Conservation (phyloP, 2,329 filamentous ascomycete species). For the Verticillium nubilum region DNA sequence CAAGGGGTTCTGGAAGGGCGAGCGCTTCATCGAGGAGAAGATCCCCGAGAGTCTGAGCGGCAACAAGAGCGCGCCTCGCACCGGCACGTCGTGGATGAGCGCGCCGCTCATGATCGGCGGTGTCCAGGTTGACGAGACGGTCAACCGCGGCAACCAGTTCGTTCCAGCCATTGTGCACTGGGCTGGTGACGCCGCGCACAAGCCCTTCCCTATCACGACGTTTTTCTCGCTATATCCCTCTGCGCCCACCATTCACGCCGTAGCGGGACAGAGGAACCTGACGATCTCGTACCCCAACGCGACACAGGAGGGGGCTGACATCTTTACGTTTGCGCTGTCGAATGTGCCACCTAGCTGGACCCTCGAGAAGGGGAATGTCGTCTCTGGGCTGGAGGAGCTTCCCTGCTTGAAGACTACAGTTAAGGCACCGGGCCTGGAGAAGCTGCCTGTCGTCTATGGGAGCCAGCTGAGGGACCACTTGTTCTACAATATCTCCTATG, state of each 20-base stretch:
- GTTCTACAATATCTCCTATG: slow-evolving; percentile 41
- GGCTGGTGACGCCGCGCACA: slow-evolving; percentile 32
- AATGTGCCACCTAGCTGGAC: slow-evolving; percentile 33
- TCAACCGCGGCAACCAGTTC: slow-evolving; percentile 32
- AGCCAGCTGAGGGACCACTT: slow-evolving; percentile 30
- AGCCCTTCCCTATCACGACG: slow-evolving; percentile 30
- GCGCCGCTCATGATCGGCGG: slow-evolving; percentile 36
- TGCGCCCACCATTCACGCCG: slow-evolving; percentile 33
- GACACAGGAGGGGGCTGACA: slow-evolving; percentile 29
- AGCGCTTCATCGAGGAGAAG: slow-evolving; percentile 27
- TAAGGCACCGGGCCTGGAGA: slow-evolving; percentile 27
- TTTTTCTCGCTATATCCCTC: slow-evolving; percentile 35
- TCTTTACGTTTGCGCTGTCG: slow-evolving; percentile 32
- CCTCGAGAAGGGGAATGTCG: slow-evolving; percentile 20
- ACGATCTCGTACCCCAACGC: slow-evolving; percentile 32
- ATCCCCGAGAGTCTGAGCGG: slow-evolving; percentile 25
- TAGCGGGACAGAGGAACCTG: slow-evolving; percentile 26
- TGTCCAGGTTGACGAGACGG: slow-evolving; percentile 27
- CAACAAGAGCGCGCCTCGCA: slow-evolving; percentile 20
- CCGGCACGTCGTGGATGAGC: slow-evolving; percentile 34
- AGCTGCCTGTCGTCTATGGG: slow-evolving; percentile 29
- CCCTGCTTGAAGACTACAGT: slow-evolving; percentile 34
- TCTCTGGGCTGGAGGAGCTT: slow-evolving; percentile 25
- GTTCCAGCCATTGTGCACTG: slow-evolving; percentile 41
- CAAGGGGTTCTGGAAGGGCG: slow-evolving; percentile 24